Evolutionary conservation across 345 rosid species (phyloP).

Genomic region (Corymbia maculata): DNA sequence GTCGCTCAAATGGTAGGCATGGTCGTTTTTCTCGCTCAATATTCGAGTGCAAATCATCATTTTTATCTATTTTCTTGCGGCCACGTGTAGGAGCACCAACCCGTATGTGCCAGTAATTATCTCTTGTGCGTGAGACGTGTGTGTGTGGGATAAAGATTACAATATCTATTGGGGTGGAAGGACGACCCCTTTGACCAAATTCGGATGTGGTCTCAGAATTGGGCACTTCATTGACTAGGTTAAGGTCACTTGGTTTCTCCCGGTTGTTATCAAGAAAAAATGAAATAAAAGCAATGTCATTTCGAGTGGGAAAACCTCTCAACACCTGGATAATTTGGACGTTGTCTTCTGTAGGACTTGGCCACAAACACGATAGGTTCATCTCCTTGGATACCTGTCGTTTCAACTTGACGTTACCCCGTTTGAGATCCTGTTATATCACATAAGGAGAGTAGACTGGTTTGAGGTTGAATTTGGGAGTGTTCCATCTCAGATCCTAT

Average conservation of each 20-base stretch:
- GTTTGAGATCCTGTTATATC: not conserved
- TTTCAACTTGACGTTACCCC: not conserved
- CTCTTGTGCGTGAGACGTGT: not conserved
- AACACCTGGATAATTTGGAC: not conserved
- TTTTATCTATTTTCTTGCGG: not conserved
- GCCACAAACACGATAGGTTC: not conserved
- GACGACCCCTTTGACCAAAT: not conserved
- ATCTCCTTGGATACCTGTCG: not conserved
- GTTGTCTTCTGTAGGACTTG: not conserved
- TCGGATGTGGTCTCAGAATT: not conserved
- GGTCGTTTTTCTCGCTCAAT: not conserved
- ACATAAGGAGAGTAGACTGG: not conserved
- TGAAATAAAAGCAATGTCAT: not conserved
- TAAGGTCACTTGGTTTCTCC: not conserved
- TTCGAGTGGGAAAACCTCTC: not conserved
- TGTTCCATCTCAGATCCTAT: not conserved
- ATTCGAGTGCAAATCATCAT: not conserved
- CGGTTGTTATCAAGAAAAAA: not conserved
- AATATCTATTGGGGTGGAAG: not conserved
- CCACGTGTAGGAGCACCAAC: not conserved
- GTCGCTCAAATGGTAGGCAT: not conserved
- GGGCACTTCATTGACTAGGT: not conserved
- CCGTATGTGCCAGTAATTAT: not conserved
- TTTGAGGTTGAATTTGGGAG: not conserved
- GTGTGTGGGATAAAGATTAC: not conserved